These are phyloP conservation scores for Colletotrichum limetticola DNA, from an alignment of 2,329 filamentous ascomycete species.

Conservation along the genomic window DNA sequence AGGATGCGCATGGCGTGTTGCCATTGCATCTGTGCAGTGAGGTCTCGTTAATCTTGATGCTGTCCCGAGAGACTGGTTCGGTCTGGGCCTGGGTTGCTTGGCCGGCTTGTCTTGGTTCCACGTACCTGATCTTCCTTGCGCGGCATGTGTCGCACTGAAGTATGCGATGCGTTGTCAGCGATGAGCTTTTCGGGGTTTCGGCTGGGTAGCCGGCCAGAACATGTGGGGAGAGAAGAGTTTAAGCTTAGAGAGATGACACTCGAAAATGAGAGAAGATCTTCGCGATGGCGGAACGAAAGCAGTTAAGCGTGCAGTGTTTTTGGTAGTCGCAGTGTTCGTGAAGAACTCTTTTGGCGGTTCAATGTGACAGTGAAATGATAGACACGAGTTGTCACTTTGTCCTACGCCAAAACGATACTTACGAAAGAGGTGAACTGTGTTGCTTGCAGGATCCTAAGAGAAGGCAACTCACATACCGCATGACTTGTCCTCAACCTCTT, in stretches of 20 bases:
- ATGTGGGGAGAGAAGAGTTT: not conserved
- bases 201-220: not conserved
- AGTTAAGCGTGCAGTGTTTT: not conserved
- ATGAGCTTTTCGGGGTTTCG: not conserved
- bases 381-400: not conserved
- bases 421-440: not conserved
- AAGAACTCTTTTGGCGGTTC: not conserved
- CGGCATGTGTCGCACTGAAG: slow-evolving; percentile 59
- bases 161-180: not conserved
- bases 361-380: not conserved
- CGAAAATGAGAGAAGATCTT: not conserved
- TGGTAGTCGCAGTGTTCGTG: not conserved
- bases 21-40: slow-evolving; percentile 56
- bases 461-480: slow-evolving; percentile 45
- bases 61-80: slow-evolving; percentile 16
- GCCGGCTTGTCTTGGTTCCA: not conserved
- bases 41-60: slow-evolving; percentile 15
- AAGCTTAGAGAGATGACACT: not conserved
- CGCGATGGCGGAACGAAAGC: not conserved
- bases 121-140: slow-evolving; percentile 57
- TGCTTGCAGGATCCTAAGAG: not conserved
- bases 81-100: slow-evolving; percentile 18
- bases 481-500: slow-evolving; percentile 55
- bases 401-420: not conserved
- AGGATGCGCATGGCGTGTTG: slow-evolving; percentile 55